Conservation (phyloP, 2,329 filamentous ascomycete species). For the Curvularia verruculosa region DNA sequence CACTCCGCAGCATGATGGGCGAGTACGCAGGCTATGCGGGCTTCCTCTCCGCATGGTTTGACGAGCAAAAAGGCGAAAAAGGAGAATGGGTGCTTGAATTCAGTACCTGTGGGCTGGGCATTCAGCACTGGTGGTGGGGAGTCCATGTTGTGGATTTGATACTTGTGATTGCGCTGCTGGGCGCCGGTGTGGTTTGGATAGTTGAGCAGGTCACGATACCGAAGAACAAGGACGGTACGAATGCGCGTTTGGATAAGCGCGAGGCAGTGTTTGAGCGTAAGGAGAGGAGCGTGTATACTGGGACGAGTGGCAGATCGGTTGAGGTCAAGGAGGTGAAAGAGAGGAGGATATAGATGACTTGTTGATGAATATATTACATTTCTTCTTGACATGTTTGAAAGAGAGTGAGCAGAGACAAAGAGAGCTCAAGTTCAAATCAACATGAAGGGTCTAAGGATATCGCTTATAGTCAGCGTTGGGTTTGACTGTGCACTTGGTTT, state of each 20-base stretch:
- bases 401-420: background rate
- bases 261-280: background rate
- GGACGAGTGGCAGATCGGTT: background rate
- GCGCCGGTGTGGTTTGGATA: background rate
- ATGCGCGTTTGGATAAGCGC: background rate
- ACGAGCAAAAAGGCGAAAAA: conserved; percentile 71
- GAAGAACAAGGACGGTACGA: background rate
- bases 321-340: conserved; percentile 4
- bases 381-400: background rate
- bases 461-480: background rate
- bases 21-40: conserved; percentile 92
- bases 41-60: conserved; percentile 88
- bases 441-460: background rate
- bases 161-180: background rate
- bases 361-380: too few relatives aligned
- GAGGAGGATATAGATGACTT: conserved; percentile 2
- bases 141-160: conserved; percentile 63
- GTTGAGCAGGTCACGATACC: conserved; percentile 1
- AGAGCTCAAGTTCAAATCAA: background rate
- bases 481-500: background rate
- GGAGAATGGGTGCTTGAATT: conserved; percentile 85
- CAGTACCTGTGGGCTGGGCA: conserved; percentile 75
- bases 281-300: background rate
- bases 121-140: conserved; percentile 93
- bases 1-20: conserved; percentile 98